Percentiles rank a stretch among this genome's conserved stretches.
phyloP scores from a whole-genome alignment of 169 alveolate species.

The Plasmodium chabaudi region DNA sequence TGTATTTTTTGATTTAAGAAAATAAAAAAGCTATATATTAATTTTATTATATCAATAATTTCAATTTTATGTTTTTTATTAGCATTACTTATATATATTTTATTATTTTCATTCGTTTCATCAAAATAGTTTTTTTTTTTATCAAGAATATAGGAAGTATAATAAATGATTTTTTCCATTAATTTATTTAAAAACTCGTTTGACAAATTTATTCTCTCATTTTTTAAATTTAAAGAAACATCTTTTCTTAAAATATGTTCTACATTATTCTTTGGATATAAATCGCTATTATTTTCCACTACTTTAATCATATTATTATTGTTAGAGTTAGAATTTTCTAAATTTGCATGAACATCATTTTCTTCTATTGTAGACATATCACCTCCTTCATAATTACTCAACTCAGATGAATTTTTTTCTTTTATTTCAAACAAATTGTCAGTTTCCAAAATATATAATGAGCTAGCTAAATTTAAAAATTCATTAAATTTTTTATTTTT shows the following conservation, averaged over 20 bases:
- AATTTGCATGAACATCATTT: not conserved
- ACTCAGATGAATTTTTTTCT: not conserved
- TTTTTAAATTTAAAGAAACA: conserved; percentile 20
- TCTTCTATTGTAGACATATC: not conserved
- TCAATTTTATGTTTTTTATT: conserved; percentile 39
- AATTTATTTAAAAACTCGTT: conserved; percentile 47
- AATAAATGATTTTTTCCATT: conserved; percentile 20
- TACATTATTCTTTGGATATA: too few relatives aligned
- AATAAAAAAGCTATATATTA: conserved; percentile 52
- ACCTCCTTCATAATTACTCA: not conserved
- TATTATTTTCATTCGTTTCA: not conserved
- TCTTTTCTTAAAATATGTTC: conserved; percentile 2
- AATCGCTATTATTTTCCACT: not conserved
- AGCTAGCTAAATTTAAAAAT: not conserved
- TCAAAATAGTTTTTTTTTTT: conserved; percentile 12
- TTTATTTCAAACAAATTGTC: not conserved
- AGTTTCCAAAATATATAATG: not conserved
- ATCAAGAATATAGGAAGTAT: conserved; percentile 23
- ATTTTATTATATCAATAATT: conserved; percentile 58
- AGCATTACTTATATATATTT: conserved; percentile 12
- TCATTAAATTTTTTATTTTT: not conserved
- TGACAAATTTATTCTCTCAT: conserved; percentile 41
- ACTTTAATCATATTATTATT: not conserved
- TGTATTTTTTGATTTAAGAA: conserved; percentile 49
- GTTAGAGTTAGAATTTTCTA: not conserved